A percentile compares a stretch with the other conserved stretches of the same genome.
Evolutionary conservation across 2,329 filamentous ascomycete genomes (phyloP).

Genomic region (Polytolypa hystricis): DNA sequence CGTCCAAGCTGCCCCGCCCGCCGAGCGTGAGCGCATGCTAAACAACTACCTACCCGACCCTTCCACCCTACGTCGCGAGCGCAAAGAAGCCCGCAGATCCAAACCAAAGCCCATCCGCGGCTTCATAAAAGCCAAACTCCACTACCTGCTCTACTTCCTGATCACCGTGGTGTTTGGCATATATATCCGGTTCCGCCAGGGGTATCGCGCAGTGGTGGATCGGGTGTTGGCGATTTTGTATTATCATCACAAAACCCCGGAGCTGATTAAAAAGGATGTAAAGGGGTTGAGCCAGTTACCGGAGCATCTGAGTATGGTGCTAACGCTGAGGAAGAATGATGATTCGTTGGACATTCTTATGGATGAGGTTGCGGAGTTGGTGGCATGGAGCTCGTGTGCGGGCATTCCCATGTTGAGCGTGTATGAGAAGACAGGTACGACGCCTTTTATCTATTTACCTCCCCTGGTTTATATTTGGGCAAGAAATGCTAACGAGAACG

Average conservation of each 20-base stretch:
- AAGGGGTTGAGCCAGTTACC: constrained; percentile 62
- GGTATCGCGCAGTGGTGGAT: constrained; percentile 67
- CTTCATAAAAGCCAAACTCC: constrained; percentile 34
- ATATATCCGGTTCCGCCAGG: constrained; percentile 70
- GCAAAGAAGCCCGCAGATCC: constrained; percentile 6
- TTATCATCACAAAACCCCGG: constrained; percentile 91
- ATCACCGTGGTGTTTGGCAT: constrained; percentile 73
- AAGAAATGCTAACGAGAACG: not conserved
- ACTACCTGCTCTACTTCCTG: constrained; percentile 34
- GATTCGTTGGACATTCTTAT: constrained; percentile 74
- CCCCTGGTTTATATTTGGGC: not conserved
- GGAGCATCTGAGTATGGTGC: constrained; percentile 74
- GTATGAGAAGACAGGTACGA: constrained; percentile 79
- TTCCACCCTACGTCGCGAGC: constrained; percentile 16
- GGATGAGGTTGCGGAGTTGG: constrained; percentile 82
- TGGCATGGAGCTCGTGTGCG: constrained; percentile 84
- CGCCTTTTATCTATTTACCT: not conserved
- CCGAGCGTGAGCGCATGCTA: constrained; percentile 28
- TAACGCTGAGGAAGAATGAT: constrained; percentile 58
- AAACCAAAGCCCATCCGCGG: constrained; percentile 30
- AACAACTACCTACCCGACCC: constrained; percentile 44
- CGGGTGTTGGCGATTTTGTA: constrained; percentile 71
- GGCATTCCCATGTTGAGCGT: constrained; percentile 80
- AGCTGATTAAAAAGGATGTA: constrained; percentile 82
- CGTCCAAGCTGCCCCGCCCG: constrained; percentile 12